Percentiles rank a stretch among this genome's conserved stretches.
Conservation (phyloP, 2,329 filamentous ascomycete genomes). For the Hypoxylon sp. region DNA sequence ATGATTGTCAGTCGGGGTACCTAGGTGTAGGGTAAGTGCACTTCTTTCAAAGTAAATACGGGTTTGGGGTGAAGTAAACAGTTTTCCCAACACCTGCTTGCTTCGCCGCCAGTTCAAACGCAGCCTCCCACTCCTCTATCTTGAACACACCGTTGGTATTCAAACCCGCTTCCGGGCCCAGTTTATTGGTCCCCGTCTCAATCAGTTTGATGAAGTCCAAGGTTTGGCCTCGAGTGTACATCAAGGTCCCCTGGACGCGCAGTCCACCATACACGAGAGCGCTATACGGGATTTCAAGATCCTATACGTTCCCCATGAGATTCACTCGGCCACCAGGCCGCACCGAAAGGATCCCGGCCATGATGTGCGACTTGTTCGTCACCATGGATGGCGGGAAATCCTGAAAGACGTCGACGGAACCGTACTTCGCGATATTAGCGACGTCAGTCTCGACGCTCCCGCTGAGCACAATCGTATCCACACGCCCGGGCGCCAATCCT, state of each 20-base stretch:
- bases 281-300: conserved; percentile 18
- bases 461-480: conserved; percentile 31
- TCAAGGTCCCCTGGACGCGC: conserved; percentile 28
- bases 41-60: conserved; percentile 7
- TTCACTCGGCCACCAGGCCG: conserved; percentile 20
- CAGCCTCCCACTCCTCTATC: conserved; percentile 22
- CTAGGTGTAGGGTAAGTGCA: too few relatives aligned
- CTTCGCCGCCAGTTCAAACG: conserved; percentile 20
- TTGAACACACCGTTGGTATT: conserved; percentile 28
- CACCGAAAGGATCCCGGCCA: conserved; percentile 29
- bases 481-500: conserved; percentile 19
- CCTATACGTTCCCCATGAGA: conserved; percentile 26
- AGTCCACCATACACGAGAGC: conserved; percentile 7
- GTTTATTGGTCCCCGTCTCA: conserved; percentile 32
- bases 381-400: conserved; percentile 23
- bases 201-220: conserved; percentile 31
- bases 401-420: conserved; percentile 32
- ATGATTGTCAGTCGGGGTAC: too few relatives aligned
- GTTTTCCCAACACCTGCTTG: conserved; percentile 25
- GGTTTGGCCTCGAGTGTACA: conserved; percentile 34
- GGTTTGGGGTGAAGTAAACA: conserved; percentile 28
- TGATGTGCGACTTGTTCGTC: conserved; percentile 24
- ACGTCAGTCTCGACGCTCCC: conserved; percentile 27
- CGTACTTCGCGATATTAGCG: conserved; percentile 23
- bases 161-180: conserved; percentile 26